Base-by-base conservation (phyloP, 176 grass and related monocot genomes). In the Oryza nivara region DNA sequence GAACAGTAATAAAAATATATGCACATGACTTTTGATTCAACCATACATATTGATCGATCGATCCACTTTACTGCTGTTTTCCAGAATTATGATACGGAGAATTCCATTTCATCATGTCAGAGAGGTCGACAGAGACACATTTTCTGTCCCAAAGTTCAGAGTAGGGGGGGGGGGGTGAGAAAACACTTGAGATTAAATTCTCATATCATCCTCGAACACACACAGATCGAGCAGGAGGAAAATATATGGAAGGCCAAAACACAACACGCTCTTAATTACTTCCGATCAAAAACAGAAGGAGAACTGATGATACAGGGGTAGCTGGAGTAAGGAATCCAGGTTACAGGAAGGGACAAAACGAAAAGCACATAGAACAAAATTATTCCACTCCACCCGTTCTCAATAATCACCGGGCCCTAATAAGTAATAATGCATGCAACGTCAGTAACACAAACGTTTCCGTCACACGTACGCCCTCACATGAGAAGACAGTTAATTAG, bases 281-380 rank as follows among this genome's bases (percentile, higher is more conserved):
- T 70, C 60, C 47, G 67, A 69, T 71, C 22, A 79, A 75, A 79
- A 51, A 25, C 41, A 65, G 11, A 68, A 54, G 14, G 68, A 61
- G 41, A 82, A 65, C 72, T 89, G 44, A 72, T 58, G 54, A 58
- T 58, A n/a, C 54, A 34, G 71, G 20, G n/a, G 54, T 68, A 84
- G 58, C 25, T 80, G 7, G 26, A 17, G 19, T 11, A 41, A 12
- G 22, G 26, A 26, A 17, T 49, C 15, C 58, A 63, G 36, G 73
- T 79, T 38, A 86, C 67, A 87, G 70, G 80, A 83, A 75, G 35
- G 72, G 60, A 41, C 76, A 87, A 85, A 87, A 85, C 61, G 75
- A 67, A 36, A 51, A 7, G 71, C 22, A 66, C 65, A 77, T 0
- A 36, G 87, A 74, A 44, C 88, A 93, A 95, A 92, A 89, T 92